Conservation (phyloP, 163 green algal species). For the Chlorella variabilis region DNA sequence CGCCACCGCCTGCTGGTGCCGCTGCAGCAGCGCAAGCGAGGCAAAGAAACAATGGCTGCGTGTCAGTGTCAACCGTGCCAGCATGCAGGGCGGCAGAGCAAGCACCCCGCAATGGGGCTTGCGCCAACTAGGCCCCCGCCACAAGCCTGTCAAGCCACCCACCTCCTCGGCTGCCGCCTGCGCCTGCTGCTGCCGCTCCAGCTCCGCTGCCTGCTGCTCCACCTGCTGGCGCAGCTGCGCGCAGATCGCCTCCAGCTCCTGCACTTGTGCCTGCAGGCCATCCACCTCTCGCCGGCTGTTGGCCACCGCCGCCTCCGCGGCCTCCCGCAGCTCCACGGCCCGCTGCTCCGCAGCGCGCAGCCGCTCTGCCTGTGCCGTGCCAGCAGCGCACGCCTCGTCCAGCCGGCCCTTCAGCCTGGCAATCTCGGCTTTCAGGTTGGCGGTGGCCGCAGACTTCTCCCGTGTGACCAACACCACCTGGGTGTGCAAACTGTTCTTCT, state of each 20-base stretch:
- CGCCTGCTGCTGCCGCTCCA: background rate
- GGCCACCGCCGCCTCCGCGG: background rate
- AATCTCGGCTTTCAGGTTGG: slow-evolving; percentile 6
- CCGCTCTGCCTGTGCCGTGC: background rate
- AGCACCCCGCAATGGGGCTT: no score
- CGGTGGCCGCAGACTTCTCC: background rate
- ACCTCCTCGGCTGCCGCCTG: background rate
- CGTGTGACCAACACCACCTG: background rate
- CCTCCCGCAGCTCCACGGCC: background rate
- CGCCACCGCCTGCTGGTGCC: no score
- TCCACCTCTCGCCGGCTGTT: no score
- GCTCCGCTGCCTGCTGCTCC: background rate
- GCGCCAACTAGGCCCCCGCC: no score
- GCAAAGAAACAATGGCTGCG: no score
- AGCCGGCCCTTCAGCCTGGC: background rate
- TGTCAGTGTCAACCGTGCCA: no score
- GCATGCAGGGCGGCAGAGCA: no score
- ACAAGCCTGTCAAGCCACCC: no score
- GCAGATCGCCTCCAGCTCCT: slow-evolving; percentile 8
- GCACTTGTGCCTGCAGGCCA: background rate
- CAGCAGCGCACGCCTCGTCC: background rate
- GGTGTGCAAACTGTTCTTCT: background rate
- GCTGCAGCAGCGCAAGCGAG: no score
- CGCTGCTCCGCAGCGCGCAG: slow-evolving; percentile 11
- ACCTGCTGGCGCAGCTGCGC: background rate